Evolutionary conservation across 2,329 filamentous ascomycete species (phyloP).

Genomic region (Leptographium procerum): DNA sequence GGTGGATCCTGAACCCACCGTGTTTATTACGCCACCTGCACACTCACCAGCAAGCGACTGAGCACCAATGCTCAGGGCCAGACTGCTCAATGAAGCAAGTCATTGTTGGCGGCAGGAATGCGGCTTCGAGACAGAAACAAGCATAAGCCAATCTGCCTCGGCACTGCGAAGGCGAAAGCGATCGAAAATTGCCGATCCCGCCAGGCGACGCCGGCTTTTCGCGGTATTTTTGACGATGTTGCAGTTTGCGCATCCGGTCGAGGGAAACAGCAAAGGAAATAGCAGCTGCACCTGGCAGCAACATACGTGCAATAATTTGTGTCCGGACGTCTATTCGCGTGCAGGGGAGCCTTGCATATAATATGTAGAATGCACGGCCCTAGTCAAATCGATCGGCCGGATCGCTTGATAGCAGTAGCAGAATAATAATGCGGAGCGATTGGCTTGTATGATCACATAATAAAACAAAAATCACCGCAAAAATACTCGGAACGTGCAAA

Average conservation of each 20-base stretch:
- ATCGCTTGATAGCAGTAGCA: not conserved
- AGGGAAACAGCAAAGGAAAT: not conserved
- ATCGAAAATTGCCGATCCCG: not conserved
- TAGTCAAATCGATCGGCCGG: not conserved
- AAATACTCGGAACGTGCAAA: not conserved
- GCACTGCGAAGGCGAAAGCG: not conserved
- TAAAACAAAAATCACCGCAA: not conserved
- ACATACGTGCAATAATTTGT: too few species aligned
- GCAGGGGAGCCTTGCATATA: not conserved
- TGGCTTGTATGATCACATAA: not conserved
- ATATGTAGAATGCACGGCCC: not conserved
- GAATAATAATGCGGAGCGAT: not conserved
- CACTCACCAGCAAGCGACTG: not conserved
- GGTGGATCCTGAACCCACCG: not conserved
- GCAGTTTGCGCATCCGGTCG: not conserved
- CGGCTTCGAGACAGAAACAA: not conserved
- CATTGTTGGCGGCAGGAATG: too few species aligned
- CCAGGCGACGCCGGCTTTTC: not conserved
- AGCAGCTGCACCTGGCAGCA: too few species aligned
- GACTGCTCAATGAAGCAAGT: not conserved
- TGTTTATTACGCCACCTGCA: not conserved
- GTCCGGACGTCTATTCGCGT: too few species aligned
- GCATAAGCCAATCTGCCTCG: too few species aligned
- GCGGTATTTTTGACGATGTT: not conserved
- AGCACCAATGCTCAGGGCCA: not conserved